phyloP scores from a whole-genome alignment of 139 green algal species.

The Coelastrella sp. region DNA sequence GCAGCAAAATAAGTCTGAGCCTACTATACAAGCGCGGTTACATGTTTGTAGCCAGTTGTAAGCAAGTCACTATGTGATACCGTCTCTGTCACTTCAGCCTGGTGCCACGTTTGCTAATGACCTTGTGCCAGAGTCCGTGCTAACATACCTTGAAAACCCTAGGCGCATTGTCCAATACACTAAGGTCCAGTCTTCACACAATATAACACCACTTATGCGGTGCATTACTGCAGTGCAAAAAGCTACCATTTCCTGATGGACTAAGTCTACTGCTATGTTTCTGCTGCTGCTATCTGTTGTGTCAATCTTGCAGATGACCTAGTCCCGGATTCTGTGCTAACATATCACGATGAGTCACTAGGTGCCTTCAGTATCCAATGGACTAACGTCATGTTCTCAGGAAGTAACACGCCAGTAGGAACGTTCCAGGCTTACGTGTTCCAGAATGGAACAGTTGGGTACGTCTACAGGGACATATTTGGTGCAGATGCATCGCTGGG shows the following conservation, averaged over 20 bases:
- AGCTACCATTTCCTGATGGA: not conserved
- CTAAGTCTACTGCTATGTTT: not conserved
- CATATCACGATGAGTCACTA: not conserved
- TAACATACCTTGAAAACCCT: no score
- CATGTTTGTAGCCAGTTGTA: no score
- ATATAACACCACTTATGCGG: no score
- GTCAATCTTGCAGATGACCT: slow-evolving; percentile 8
- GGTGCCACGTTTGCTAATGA: no score
- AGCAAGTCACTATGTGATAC: no score
- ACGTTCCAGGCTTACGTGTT: slow-evolving; percentile 22
- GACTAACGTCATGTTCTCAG: slow-evolving; percentile 31
- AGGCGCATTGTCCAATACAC: no score
- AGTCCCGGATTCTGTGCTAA: slow-evolving; percentile 12
- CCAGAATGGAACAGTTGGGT: slow-evolving; percentile 10
- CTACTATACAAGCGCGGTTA: no score
- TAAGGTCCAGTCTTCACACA: no score
- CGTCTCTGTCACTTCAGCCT: no score
- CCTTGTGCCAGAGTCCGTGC: no score
- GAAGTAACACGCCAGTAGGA: not conserved
- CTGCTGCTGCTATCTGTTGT: not conserved
- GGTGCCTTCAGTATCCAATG: slow-evolving; percentile 24
- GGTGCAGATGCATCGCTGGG: slow-evolving; percentile 1
- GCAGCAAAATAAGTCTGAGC: no score
- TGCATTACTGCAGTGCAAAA: no score
- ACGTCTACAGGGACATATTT: slow-evolving; percentile 34